phyloP scores from a whole-genome alignment of 2,329 filamentous ascomycete genomes.

The Elsinoe ampelina region DNA sequence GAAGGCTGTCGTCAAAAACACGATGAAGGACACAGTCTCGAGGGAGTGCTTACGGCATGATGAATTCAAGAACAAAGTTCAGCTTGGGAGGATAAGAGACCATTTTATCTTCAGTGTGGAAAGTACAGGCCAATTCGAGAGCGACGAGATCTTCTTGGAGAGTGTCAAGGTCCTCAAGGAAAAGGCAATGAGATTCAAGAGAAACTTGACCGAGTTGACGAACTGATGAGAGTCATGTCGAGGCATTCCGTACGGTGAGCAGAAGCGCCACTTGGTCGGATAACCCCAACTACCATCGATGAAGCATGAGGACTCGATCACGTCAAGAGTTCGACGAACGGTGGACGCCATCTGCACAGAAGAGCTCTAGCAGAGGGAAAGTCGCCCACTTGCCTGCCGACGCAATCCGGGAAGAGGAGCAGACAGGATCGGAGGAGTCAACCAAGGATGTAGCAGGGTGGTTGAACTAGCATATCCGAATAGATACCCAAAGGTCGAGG shows the following conservation, averaged over 20 bases:
- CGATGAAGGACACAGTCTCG: slow-evolving; percentile 92
- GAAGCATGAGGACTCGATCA: too few relatives aligned
- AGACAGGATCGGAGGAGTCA: too few relatives aligned
- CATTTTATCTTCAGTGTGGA: slow-evolving; percentile 97
- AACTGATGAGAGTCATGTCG: slow-evolving; percentile 9
- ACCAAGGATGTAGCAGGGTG: too few relatives aligned
- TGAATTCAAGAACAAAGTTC: slow-evolving; percentile 93
- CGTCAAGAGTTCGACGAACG: too few relatives aligned
- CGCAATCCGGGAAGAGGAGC: too few relatives aligned
- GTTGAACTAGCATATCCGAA: too few relatives aligned
- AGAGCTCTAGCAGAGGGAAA: too few relatives aligned
- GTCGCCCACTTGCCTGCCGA: too few relatives aligned
- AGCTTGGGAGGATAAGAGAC: slow-evolving; percentile 78
- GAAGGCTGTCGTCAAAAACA: slow-evolving; percentile 78
- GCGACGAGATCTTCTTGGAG: slow-evolving; percentile 87
- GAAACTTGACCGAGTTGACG: slow-evolving; percentile 48
- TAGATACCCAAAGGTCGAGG: too few relatives aligned
- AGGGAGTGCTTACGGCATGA: slow-evolving; percentile 83
- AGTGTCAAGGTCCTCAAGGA: slow-evolving; percentile 73
- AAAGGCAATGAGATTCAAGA: slow-evolving; percentile 68
- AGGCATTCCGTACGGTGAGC: neutral
- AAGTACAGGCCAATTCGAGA: slow-evolving; percentile 90
- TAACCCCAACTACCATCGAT: too few relatives aligned
- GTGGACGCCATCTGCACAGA: too few relatives aligned
- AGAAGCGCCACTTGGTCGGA: too few relatives aligned